Evolutionary conservation across 2,329 filamentous ascomycete species (phyloP).

Genomic region (Fusarium miscanthi): DNA sequence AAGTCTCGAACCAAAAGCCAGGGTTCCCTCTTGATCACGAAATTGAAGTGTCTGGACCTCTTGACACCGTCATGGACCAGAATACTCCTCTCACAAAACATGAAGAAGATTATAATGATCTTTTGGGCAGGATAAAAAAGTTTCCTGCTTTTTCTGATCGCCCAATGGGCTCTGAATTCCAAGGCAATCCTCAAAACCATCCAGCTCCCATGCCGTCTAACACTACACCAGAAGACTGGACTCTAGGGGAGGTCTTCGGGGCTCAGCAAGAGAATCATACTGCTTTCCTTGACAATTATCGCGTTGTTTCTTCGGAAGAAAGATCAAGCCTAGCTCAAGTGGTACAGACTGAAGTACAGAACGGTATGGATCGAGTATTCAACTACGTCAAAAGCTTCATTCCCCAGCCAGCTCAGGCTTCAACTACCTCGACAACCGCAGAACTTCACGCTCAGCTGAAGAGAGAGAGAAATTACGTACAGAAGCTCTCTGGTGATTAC

Average conservation of each 20-base stretch:
- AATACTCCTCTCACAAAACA: not conserved
- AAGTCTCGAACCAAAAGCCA: not conserved
- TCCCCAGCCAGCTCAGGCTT: not conserved
- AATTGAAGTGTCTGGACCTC: not conserved
- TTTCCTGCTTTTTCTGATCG: not conserved
- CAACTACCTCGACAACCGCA: fast-evolving
- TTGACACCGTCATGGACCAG: not conserved
- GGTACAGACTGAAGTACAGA: not conserved
- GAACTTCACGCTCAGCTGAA: not conserved
- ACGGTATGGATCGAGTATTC: not conserved
- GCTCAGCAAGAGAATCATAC: not conserved
- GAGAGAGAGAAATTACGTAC: fast-evolving
- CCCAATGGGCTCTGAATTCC: not conserved
- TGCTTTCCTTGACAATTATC: not conserved
- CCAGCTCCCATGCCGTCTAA: no score
- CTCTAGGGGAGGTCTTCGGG: not conserved
- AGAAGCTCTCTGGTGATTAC: not conserved
- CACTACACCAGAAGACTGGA: not conserved
- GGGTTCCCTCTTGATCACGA: not conserved
- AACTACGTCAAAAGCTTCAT: fast-evolving
- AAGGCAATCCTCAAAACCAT: not conserved
- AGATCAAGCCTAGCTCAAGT: not conserved
- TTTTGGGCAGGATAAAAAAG: not conserved
- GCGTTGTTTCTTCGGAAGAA: not conserved
- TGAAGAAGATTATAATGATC: not conserved